Conservation (phyloP, 1,284 basidiomycete species). For the Agaricales sp. region DNA sequence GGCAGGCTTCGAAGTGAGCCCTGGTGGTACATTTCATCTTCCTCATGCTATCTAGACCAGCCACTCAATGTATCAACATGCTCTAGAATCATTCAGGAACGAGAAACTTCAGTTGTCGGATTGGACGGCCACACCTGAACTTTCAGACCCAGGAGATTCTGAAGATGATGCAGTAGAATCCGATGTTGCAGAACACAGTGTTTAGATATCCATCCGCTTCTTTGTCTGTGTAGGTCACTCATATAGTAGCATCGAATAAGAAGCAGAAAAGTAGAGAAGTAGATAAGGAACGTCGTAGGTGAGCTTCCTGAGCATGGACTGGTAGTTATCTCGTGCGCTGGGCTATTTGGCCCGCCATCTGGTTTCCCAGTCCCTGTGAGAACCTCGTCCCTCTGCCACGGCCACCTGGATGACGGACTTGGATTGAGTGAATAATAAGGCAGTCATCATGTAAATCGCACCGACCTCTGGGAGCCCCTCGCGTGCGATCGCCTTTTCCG, state of each 20-base stretch:
- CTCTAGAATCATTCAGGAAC: constrained; percentile 48
- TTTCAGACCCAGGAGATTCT: constrained; percentile 20
- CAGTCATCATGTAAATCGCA: constrained; percentile 1
- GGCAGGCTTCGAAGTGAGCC: constrained; percentile 73
- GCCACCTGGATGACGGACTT: constrained; percentile 17
- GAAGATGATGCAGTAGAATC: constrained; percentile 17
- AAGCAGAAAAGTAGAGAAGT: no score
- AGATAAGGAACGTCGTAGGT: no score
- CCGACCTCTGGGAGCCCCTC: constrained; percentile 47
- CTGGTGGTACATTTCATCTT: constrained; percentile 43
- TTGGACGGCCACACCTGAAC: constrained; percentile 37
- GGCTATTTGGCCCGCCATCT: constrained; percentile 36
- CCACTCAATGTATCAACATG: constrained; percentile 2
- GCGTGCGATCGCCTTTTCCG: constrained; percentile 54
- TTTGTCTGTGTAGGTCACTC: no score
- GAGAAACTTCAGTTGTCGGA: constrained; percentile 58
- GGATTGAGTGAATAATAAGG: background rate
- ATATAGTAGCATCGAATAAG: no score
- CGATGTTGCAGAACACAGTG: constrained; percentile 13
- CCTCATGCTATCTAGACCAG: background rate
- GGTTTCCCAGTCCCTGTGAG: constrained; percentile 69
- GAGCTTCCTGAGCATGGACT: constrained; percentile 4
- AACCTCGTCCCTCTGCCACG: constrained; percentile 66
- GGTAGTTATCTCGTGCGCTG: background rate
- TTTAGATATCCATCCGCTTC: no score